phyloP scores from a whole-genome alignment of 305 asterid species.

The Solanum hybrid region DNA sequence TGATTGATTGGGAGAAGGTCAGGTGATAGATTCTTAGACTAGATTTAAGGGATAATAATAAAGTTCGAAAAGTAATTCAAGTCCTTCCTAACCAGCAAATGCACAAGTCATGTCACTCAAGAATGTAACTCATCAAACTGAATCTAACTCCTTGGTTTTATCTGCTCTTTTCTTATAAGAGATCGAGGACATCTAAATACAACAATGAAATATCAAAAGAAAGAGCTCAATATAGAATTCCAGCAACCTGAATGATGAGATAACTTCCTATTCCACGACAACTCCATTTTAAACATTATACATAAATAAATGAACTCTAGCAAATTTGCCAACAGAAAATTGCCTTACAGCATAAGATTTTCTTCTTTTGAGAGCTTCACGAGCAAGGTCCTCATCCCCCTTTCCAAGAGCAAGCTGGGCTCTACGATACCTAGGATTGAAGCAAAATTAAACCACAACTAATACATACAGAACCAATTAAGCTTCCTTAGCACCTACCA shows the following conservation, averaged over 20 bases:
- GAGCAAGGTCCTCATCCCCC: constrained; percentile 98
- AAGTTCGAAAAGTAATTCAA: neutral
- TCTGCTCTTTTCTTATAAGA: neutral
- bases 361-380: constrained; percentile 95
- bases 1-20: neutral
- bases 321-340: neutral
- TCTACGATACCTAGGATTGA: constrained; percentile 68
- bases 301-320: neutral
- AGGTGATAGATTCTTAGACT: neutral
- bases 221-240: neutral
- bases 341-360: constrained; percentile 76
- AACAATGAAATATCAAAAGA: neutral
- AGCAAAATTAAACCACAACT: constrained; percentile 13
- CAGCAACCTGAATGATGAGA: neutral
- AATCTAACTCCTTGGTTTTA: neutral
- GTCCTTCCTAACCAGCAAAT: neutral
- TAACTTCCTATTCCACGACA: neutral
- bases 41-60: neutral
- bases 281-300: neutral
- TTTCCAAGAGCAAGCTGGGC: constrained; percentile 93
- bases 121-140: neutral
- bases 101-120: neutral
- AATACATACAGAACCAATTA: constrained; percentile 9
- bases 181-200: neutral
- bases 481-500: constrained; percentile 40